Conservation (phyloP, 148 eudicot genomes). For the Oxyria digyna region DNA sequence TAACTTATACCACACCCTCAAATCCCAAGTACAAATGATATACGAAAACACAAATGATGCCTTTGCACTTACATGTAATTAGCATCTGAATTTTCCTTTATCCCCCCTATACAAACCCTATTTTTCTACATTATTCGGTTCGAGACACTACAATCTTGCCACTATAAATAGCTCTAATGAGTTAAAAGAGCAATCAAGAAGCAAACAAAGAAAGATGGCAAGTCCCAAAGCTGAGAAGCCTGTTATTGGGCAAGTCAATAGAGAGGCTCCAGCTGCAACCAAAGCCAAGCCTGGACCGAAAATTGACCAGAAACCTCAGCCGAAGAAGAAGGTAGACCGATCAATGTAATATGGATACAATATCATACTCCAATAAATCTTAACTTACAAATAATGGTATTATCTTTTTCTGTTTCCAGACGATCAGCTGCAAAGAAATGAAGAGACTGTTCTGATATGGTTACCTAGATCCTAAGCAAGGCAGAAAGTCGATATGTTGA, state of each 20-base stretch:
- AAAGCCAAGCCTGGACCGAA: background rate
- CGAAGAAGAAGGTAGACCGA: background rate
- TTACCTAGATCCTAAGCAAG: background rate
- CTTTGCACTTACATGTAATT: background rate
- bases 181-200: background rate
- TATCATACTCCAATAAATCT: background rate
- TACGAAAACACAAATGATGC: background rate
- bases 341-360: background rate
- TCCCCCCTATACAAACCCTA: no score
- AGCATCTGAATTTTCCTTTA: background rate
- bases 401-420: background rate
- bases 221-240: background rate
- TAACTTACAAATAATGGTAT: background rate
- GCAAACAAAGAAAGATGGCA: background rate
- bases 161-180: background rate
- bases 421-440: background rate
- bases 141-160: background rate
- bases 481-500: background rate
- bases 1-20: background rate
- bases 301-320: background rate
- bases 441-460: background rate
- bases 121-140: background rate
- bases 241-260: background rate
- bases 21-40: background rate
- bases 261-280: background rate